phyloP scores from a whole-genome alignment of 148 eudicot genomes.

The Dysphania ambrosioides region DNA sequence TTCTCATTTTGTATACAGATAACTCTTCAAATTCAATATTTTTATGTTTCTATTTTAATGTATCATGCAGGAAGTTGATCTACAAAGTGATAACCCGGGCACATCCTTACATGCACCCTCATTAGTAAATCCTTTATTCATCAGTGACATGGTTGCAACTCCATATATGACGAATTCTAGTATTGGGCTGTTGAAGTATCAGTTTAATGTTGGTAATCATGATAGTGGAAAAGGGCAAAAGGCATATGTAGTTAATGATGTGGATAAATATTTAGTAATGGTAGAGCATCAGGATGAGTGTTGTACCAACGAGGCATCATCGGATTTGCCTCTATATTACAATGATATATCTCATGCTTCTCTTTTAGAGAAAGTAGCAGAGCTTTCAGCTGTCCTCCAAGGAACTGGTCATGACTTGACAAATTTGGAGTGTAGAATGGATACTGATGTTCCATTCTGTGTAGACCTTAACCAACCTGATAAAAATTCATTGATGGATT shows the following conservation, averaged over 20 bases:
- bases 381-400: constrained; percentile 22
- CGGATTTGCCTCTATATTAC: constrained; percentile 18
- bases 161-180: constrained; percentile 14
- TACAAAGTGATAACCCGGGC: constrained; percentile 12
- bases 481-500: constrained; percentile 25
- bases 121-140: constrained; percentile 11
- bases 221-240: constrained; percentile 19
- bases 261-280: constrained; percentile 14
- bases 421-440: constrained; percentile 5
- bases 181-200: constrained; percentile 24
- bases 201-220: constrained; percentile 21
- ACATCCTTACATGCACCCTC: constrained; percentile 11
- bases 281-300: constrained; percentile 16
- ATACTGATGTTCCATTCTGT: constrained; percentile 19
- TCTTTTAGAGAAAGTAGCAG: constrained; percentile 23
- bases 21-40: constrained; percentile 15
- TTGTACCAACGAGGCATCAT: constrained; percentile 15
- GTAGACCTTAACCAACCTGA: constrained; percentile 28
- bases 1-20: not conserved
- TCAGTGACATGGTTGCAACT: constrained; percentile 16
- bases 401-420: constrained; percentile 17
- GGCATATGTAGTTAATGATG: constrained; percentile 7
- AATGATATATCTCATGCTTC: constrained; percentile 13
- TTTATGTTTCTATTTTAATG: not conserved
- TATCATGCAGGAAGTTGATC: constrained; percentile 31